These are phyloP conservation scores for Russula earlei DNA, from an alignment of 768 basidiomycete genomes.

Conservation along the genomic window DNA sequence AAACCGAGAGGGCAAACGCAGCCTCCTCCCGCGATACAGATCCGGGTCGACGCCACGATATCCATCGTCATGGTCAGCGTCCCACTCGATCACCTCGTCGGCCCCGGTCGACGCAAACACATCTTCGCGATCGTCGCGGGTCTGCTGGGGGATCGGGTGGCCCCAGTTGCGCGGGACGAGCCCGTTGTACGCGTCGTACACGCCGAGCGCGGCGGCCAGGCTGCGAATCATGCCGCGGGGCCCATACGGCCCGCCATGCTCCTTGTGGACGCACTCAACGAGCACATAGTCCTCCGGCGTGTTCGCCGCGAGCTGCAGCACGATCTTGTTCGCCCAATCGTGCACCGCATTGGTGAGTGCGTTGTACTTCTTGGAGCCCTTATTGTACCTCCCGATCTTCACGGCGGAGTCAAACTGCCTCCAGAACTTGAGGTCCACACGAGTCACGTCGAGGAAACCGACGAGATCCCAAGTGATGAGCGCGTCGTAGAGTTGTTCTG, in stretches of 20 bases:
- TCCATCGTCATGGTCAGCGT: not conserved
- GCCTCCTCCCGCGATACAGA: not conserved
- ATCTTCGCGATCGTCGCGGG: not conserved
- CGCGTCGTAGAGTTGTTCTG: constrained; percentile 26
- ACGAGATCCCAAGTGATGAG: constrained; percentile 22
- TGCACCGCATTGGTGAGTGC: not conserved
- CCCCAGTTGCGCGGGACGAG: constrained; percentile 11
- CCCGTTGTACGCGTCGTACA: constrained; percentile 2
- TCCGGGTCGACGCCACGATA: constrained; percentile 3
- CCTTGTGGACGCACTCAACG: constrained; percentile 1
- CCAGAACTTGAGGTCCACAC: constrained; percentile 26
- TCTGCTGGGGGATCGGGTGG: not conserved
- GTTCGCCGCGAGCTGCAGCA: constrained; percentile 1
- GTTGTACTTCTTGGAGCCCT: constrained; percentile 4
- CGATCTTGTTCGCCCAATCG: constrained; percentile 11
- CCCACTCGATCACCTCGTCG: not conserved
- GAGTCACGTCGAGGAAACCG: constrained; percentile 20
- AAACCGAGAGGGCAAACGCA: not conserved
- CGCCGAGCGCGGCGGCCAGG: constrained; percentile 8
- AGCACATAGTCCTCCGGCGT: constrained; percentile 10
- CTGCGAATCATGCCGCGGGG: constrained; percentile 15
- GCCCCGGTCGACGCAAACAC: not conserved
- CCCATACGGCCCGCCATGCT: constrained; percentile 1
- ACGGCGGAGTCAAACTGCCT: not conserved
- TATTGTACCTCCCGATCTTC: constrained; percentile 7